Evolutionary conservation across 257 asterid species (phyloP).

Genomic region (Thymus mandschuricus): DNA sequence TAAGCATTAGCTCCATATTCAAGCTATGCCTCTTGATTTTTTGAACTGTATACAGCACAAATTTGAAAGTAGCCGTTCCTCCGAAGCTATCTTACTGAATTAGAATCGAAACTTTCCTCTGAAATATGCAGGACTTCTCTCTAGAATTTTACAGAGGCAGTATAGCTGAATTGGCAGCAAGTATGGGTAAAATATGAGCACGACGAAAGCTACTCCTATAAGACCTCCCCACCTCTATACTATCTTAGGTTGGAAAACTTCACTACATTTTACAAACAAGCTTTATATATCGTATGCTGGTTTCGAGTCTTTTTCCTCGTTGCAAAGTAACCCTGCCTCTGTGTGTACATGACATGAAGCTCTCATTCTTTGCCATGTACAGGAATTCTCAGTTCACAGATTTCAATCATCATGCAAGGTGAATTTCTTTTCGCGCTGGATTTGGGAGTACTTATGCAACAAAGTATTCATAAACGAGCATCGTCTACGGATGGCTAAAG

Average conservation of each 20-base stretch:
- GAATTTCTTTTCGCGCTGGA: constrained; percentile 59
- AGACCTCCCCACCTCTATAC: constrained; percentile 28
- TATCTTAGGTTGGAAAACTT: constrained; percentile 54
- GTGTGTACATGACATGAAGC: constrained; percentile 24
- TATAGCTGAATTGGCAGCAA: constrained; percentile 56
- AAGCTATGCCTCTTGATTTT: constrained; percentile 3
- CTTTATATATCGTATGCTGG: background rate
- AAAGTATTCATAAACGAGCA: constrained; percentile 34
- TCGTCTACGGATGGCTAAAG: constrained; percentile 35
- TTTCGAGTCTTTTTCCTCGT: background rate
- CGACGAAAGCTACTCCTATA: constrained; percentile 44
- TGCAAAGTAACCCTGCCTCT: background rate
- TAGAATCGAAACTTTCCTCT: constrained; percentile 40
- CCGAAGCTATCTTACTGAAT: constrained; percentile 25
- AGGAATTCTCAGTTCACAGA: constrained; percentile 73
- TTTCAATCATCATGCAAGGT: constrained; percentile 61
- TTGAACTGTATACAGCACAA: background rate
- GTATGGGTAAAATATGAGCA: constrained; percentile 55
- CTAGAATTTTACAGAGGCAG: constrained; percentile 67
- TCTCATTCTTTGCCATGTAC: constrained; percentile 23
- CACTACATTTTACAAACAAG: constrained; percentile 13
- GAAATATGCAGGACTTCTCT: constrained; percentile 83
- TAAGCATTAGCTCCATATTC: background rate
- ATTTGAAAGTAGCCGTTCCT: constrained; percentile 17
- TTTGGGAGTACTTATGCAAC: constrained; percentile 48